Evolutionary conservation across 805 yeast genomes (phyloP), one percentile per base, ranked within the genome.

Genomic region (Kluyveromyces siamensis): DNA sequence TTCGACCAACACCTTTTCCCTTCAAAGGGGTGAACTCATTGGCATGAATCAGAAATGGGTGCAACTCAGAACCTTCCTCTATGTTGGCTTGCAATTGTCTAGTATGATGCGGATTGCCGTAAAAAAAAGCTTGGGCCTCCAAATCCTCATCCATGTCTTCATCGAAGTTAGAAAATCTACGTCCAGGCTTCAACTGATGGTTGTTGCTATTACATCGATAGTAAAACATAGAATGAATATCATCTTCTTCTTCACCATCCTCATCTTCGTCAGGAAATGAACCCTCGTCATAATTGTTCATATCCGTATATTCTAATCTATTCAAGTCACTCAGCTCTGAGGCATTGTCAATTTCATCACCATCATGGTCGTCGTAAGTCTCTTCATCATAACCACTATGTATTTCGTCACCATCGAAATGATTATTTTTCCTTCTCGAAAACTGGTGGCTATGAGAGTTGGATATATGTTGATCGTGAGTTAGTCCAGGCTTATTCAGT

Each of bases 181-280:
- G 65, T 1, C 66, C 49, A 1, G 63, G 58, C 41, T 59, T 55
- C 45, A 59, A 66, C 38, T 61, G 48, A 46, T 62, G 66, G 13
- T 44, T 40, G 25, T 51, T 51, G 44, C 30, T 19, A n/a, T 19
- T 27, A 13, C 62, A 62, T 30, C 55, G 61, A 51, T 65, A 66
- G 49, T 64, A 65, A 46, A 65, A 64, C 63, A 63, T 64, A 0
- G 69, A 64, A 9, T 54, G 63, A n/a, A 54, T 52, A 50, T 63
- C 68, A 18, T 57, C 61, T 17, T 55, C 57, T 18, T 59, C 59
- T 30, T 30, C 35, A 2, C 35, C 35, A 7, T 30, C 35, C 11
- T 33, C 46, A 25, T 58, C 59, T 17, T 41, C 50, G 18, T 53
- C 56, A 11, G 50, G 54, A 3, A 48, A 47, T 19, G 51, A 52